phyloP scores from a whole-genome alignment of 345 rosid genomes.

The Excoecaria cochinchinensis region DNA sequence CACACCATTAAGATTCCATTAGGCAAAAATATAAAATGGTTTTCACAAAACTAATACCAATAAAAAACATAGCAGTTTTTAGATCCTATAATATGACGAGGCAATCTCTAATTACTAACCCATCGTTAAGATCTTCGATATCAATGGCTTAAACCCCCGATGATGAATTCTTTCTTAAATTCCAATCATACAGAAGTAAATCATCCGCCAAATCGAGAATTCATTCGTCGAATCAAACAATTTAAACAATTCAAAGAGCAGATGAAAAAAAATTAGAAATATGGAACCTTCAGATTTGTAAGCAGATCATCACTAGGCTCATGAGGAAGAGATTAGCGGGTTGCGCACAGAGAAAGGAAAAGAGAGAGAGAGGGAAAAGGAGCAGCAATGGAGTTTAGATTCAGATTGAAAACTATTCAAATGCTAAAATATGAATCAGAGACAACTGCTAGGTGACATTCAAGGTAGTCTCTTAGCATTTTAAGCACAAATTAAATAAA shows the following conservation, averaged over 20 bases:
- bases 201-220: not conserved
- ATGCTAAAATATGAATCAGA: slow-evolving; percentile 5
- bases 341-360: not conserved
- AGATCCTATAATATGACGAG: no score
- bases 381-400: slow-evolving; percentile 7
- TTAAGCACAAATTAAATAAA: not conserved
- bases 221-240: not conserved
- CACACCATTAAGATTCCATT: no score
- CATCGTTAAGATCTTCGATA: no score
- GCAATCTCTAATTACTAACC: no score
- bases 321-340: not conserved
- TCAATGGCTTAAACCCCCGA: not conserved
- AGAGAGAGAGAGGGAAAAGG: not conserved
- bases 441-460: not conserved
- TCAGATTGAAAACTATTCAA: slow-evolving; percentile 20
- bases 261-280: not conserved
- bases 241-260: not conserved
- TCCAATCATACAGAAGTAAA: not conserved
- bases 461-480: not conserved
- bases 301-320: slow-evolving; percentile 7
- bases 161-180: not conserved
- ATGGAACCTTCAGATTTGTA: slow-evolving; percentile 2
- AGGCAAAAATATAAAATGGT: no score
- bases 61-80: no score
- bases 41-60: no score